Base-by-base conservation (phyloP, 352 stramenopile species). In the Peronospora destructor region DNA sequence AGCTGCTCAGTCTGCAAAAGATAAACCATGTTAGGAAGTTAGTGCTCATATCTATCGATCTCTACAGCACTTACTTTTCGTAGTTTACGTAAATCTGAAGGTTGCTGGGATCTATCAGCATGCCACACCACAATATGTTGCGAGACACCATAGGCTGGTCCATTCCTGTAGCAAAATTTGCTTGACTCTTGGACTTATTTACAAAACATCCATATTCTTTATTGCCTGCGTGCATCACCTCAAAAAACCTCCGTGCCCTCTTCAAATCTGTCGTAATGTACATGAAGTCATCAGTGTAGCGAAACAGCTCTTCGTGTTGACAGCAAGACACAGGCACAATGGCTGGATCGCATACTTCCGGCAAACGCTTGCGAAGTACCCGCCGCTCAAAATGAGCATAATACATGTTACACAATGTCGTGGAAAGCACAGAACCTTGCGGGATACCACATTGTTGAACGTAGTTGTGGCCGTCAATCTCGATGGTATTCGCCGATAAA, bases 401-500 rank as follows among this genome's bases (percentile, higher is more conserved):
- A 53, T 90, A 92, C 12, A 92, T 53, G 38, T 88, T 90, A 54
- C 81, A 92, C 7, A 92, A 56, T 6, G 75, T 78, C 4, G 81
- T 89, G 6, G 81, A 92, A 10, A 92, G 59, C 42, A 92, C 73
- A 0, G 81, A 92, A n/a, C 81, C 81, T 57, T 92, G 81, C 0
- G 81, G 78, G 11, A 92, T 92, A 0, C 80, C 81, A 57, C 82
- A 66, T 13, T 43, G 44, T 39, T 92, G 81, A 26, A 84, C 40
- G 46, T 71, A 87, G 5, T 72, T 41, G 6, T 71, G 58, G 1
- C 65, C 61, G 17, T 84, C 60, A 1, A 85, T 66, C 32, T 80
- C 59, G 3, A 90, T 70, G 6, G 64, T 41, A 44, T 92, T 89
- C 1, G 45, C 13, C 4, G 73, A 57, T 12, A 92, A 55, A 47